phyloP scores from a whole-genome alignment of 306 rosid genomes.

The Crataegus laevigata region DNA sequence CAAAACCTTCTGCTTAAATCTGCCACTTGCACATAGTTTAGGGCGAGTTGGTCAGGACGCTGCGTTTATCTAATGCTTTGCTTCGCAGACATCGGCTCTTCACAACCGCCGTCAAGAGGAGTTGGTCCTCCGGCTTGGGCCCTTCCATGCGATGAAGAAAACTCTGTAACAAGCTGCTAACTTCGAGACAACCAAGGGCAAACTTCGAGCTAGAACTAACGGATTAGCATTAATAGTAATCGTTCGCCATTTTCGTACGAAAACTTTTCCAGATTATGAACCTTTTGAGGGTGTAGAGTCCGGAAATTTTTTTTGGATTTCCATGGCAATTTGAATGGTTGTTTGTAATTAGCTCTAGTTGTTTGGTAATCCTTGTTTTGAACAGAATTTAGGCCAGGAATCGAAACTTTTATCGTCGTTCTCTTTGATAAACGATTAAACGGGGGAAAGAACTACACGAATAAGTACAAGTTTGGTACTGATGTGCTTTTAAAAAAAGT shows the following conservation, averaged over 20 bases:
- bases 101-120: conserved; percentile 28
- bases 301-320: not conserved
- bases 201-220: too few species aligned
- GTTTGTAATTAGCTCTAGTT: not conserved
- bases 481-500: too few species aligned
- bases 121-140: not conserved
- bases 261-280: not conserved
- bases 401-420: not conserved
- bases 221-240: too few species aligned
- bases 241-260: not conserved
- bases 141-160: not conserved
- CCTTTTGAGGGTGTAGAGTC: not conserved
- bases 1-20: not conserved
- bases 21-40: too few species aligned
- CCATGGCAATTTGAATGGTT: not conserved
- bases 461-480: not conserved
- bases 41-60: too few species aligned
- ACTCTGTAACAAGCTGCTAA: too few species aligned
- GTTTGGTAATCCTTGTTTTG: not conserved
- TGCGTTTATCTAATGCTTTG: not conserved
- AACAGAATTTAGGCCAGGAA: not conserved
- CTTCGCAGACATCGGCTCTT: conserved; percentile 50
- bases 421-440: not conserved
- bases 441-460: not conserved
- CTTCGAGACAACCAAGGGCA: too few species aligned